Evolutionary conservation across 257 asterid genomes (phyloP).

Genomic region (Solanum chmielewskii): DNA sequence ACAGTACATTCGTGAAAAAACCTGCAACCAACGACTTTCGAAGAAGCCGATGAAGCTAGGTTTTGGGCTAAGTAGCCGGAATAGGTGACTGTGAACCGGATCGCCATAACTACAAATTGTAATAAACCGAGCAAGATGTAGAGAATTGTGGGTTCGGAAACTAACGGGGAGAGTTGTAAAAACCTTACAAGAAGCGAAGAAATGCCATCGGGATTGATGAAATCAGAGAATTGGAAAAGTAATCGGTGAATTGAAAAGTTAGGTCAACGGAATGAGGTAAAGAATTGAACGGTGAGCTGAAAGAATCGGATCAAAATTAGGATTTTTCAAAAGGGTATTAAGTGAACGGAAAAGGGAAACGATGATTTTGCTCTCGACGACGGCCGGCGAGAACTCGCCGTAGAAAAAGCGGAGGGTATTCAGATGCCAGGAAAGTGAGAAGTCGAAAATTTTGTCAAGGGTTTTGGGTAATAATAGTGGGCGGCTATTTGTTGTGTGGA

Average conservation of each 20-base stretch:
- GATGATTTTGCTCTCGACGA: not conserved
- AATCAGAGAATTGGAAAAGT: not conserved
- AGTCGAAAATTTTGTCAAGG: not conserved
- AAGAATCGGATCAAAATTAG: not conserved
- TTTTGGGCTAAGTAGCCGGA: conserved; percentile 72
- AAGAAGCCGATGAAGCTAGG: conserved; percentile 38
- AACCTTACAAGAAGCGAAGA: not conserved
- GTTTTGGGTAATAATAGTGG: not conserved
- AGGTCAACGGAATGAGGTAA: not conserved
- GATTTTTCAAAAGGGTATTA: not conserved
- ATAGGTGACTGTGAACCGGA: conserved; percentile 63
- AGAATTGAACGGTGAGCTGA: not conserved
- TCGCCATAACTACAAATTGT: conserved; percentile 53
- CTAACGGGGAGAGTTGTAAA: not conserved
- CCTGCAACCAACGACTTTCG: conserved; percentile 27
- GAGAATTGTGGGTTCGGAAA: conserved; percentile 12
- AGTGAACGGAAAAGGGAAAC: not conserved
- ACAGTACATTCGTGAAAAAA: conserved; percentile 41
- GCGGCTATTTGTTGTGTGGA: not conserved
- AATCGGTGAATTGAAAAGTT: not conserved
- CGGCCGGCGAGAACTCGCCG: not conserved
- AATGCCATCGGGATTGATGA: conserved; percentile 2
- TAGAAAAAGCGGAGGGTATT: not conserved
- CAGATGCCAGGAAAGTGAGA: not conserved
- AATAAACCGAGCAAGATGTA: conserved; percentile 19